A percentile compares a stretch with the other conserved stretches of the same genome.
These are phyloP conservation scores for Euphorbia lathyris DNA, from an alignment of 345 rosid species.

Conservation along the genomic window DNA sequence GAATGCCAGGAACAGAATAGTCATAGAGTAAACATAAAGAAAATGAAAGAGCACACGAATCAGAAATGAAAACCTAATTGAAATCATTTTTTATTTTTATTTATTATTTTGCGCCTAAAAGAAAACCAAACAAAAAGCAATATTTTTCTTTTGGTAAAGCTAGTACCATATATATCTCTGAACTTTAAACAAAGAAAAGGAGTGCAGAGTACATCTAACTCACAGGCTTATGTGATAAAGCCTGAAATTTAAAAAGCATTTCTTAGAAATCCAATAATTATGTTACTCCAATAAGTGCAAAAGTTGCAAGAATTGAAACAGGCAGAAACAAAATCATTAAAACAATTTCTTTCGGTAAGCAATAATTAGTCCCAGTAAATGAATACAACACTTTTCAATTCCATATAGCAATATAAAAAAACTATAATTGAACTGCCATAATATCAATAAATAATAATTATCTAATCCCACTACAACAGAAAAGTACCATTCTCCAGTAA, in stretches of 20 bases:
- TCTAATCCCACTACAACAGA: constrained; percentile 14
- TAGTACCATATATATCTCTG: constrained; percentile 3
- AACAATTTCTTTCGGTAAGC: constrained; percentile 19
- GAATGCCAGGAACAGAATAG: neutral
- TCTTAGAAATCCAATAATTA: constrained; percentile 12
- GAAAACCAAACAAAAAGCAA: neutral
- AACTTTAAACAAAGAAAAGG: neutral
- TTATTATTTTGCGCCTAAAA: neutral
- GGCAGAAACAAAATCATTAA: constrained; percentile 33
- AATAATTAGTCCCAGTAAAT: constrained; percentile 13
- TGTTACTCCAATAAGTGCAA: neutral
- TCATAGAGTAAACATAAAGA: constrained; percentile 7
- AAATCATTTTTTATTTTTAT: neutral
- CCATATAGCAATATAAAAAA: neutral
- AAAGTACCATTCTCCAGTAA: constrained; percentile 10
- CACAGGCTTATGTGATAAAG: constrained; percentile 2
- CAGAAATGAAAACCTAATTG: neutral
- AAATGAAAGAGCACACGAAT: neutral
- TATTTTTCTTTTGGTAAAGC: neutral
- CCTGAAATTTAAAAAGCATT: constrained; percentile 14
- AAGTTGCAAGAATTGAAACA: constrained; percentile 18
- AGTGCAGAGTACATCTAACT: constrained; percentile 6
- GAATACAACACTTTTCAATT: neutral
- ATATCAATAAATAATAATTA: neutral
- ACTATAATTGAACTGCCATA: neutral